A percentile compares a stretch with the other conserved stretches of the same genome.
Conservation (phyloP, 306 rosid species). For the Vigna nakashimae region DNA sequence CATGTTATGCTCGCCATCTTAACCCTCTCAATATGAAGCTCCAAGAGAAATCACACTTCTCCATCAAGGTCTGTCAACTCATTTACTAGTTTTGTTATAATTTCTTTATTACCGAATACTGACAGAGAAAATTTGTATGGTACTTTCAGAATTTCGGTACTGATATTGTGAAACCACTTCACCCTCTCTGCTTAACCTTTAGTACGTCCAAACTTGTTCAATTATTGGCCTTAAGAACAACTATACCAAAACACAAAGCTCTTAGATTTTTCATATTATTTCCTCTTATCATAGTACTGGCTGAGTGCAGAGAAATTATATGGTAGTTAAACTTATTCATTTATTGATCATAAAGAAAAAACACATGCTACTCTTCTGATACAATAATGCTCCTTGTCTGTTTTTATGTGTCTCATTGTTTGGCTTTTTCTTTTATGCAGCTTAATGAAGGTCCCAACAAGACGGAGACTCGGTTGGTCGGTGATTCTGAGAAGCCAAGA, state of each 20-base stretch:
- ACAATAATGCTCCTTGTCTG: not conserved
- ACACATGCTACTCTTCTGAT: no score
- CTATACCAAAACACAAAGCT: not conserved
- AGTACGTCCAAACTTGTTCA: not conserved
- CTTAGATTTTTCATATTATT: not conserved
- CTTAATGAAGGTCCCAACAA: conserved; percentile 28
- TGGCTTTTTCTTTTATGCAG: conserved; percentile 44
- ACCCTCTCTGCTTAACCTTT: not conserved
- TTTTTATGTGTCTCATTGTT: not conserved
- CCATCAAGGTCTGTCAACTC: conserved; percentile 47
- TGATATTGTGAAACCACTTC: not conserved
- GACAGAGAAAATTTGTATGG: not conserved
- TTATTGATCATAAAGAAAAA: no score
- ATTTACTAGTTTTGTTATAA: not conserved
- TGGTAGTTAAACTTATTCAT: no score
- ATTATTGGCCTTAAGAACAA: not conserved
- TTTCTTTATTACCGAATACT: not conserved
- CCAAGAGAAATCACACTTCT: conserved; percentile 42
- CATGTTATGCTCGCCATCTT: conserved; percentile 62
- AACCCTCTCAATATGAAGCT: conserved; percentile 35
- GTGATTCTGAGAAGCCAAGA: conserved; percentile 21
- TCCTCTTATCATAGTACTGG: not conserved
- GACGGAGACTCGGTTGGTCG: conserved; percentile 16
- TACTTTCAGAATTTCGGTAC: not conserved
- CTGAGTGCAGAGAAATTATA: not conserved